Evolutionary conservation across 192 early-diverging fungal genomes (phyloP), one percentile per base, ranked within the genome.

Genomic region (Haplosporangium gracile): DNA sequence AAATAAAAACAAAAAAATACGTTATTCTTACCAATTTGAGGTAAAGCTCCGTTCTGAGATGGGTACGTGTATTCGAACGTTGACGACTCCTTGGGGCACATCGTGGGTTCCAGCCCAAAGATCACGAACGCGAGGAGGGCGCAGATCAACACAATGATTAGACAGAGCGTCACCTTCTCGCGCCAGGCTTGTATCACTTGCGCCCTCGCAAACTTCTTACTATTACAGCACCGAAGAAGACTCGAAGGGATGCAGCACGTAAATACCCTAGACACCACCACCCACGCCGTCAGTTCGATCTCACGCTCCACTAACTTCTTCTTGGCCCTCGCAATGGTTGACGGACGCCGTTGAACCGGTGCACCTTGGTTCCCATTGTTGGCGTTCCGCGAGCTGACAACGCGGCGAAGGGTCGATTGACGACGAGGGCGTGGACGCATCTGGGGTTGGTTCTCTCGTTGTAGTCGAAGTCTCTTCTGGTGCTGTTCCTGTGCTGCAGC

Each of bases 131-230:
- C 88, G 29, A 90, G 68, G 22, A 75, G 18, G 20, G 80, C 70
- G 42, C 89, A 90, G 57, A 88, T 78, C 15, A 90, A 70, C 20
- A 76, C 15, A 55, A 91, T 88, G 60, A 92, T 80, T 32, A 89
- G 79, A 36, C 86, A 89, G 13, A 92, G 81, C 8, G 92, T 86
- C 26, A 93, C 90, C 75, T 93, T 93, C 76, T 93, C 92, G 81
- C 91, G 76, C 92, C 92, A 93, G 29, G 92, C 92, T 71, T 93
- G 92, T 38, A 80, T 68, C 11, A 85, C 83, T 55, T 89, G 89
- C 57, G 78, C 78, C 51, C 79, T 77, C 0, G 89, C 69, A 65
- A 90, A 89, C 26, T 79, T 77, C 74, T 89, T 90, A 18, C 82
- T 51, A 47, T 88, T 82, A 72, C 85, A 89, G 47, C 74, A 75